Evolutionary conservation across 2,329 filamentous ascomycete genomes (phyloP).

Genomic region (Colletotrichum destructivum): DNA sequence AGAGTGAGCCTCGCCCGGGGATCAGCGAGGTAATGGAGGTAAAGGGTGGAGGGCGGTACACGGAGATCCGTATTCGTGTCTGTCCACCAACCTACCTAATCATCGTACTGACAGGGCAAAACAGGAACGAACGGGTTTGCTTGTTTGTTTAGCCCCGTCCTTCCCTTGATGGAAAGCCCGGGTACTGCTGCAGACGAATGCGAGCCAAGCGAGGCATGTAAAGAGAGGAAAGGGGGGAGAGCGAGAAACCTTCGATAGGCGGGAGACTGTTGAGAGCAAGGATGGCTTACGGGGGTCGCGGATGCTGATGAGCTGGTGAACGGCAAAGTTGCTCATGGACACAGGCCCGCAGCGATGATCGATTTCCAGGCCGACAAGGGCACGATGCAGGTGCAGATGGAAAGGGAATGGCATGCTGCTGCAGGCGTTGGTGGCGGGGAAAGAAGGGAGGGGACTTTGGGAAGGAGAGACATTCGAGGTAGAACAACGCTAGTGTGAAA

Average conservation of each 20-base stretch:
- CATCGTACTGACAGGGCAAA: not conserved
- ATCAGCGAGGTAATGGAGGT: not conserved
- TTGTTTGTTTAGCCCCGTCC: not conserved
- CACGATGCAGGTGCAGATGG: constrained; percentile 24
- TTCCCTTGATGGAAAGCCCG: not conserved
- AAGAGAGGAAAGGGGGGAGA: not conserved
- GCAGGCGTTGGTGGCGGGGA: constrained; percentile 27
- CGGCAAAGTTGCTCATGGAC: not conserved
- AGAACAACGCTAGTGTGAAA: not conserved
- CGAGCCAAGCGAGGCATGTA: not conserved
- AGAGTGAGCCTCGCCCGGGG: not conserved
- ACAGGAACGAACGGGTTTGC: not conserved
- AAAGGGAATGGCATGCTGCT: constrained; percentile 26
- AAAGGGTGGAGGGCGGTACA: too few relatives aligned
- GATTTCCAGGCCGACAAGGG: constrained; percentile 13
- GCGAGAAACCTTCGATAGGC: not conserved
- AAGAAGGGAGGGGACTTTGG: constrained; percentile 16
- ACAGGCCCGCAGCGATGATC: constrained; percentile 5
- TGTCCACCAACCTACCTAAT: too few relatives aligned
- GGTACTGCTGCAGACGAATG: not conserved
- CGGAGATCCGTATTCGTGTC: not conserved
- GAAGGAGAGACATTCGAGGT: not conserved
- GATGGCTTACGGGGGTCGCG: not conserved
- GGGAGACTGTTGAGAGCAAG: too few relatives aligned
- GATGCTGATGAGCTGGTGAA: constrained; percentile 18